These are phyloP conservation scores for Musa beccarii DNA, from an alignment of 176 grass and related monocot genomes.

Conservation along the genomic window DNA sequence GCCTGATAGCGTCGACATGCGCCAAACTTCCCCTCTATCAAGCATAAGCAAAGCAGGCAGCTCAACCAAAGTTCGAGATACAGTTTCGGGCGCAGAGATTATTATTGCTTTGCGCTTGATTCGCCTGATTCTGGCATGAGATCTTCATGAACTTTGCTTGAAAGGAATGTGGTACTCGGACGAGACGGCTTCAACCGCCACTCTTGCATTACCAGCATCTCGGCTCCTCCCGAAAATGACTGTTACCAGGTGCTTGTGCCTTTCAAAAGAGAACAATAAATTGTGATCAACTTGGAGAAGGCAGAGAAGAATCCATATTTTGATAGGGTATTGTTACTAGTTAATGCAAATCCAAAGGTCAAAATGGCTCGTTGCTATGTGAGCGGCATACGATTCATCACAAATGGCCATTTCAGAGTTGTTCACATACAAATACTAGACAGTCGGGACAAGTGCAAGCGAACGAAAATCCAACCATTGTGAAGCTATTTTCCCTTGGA, in stretches of 20 bases:
- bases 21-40: not conserved
- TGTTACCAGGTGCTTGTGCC: conserved; percentile 2
- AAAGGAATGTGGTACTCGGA: too few species aligned
- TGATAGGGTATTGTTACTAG: too few species aligned
- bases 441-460: too few species aligned
- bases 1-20: not conserved
- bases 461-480: too few species aligned
- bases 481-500: too few species aligned
- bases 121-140: not conserved
- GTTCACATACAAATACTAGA: too few species aligned
- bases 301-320: not conserved
- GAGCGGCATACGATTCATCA: too few species aligned
- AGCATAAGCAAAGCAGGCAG: not conserved
- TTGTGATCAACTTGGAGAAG: not conserved
- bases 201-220: conserved; percentile 18
- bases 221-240: conserved; percentile 8
- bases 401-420: too few species aligned
- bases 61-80: too few species aligned
- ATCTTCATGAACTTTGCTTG: not conserved
- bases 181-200: not conserved
- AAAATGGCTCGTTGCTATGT: too few species aligned
- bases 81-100: not conserved
- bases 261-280: not conserved
- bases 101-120: not conserved
- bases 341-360: too few species aligned